These are phyloP conservation scores for Mycena epipterygia DNA, from an alignment of 768 basidiomycete species.

Conservation along the genomic window DNA sequence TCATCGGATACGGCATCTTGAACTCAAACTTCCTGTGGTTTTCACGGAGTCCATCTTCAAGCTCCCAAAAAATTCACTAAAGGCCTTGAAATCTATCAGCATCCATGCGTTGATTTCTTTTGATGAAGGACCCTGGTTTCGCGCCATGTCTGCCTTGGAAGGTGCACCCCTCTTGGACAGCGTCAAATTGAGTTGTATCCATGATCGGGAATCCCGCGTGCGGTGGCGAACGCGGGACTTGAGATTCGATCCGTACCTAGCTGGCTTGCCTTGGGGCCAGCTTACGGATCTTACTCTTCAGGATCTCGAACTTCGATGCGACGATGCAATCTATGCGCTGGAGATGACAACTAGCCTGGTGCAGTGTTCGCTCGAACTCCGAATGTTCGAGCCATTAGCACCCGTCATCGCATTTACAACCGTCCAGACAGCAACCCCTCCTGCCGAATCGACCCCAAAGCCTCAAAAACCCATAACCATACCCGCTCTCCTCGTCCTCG, in stretches of 20 bases:
- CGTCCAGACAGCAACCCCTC: background rate
- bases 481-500: constrained; percentile 16
- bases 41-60: constrained; percentile 34
- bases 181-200: constrained; percentile 19
- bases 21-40: constrained; percentile 11
- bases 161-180: constrained; percentile 24
- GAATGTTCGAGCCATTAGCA: background rate
- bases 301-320: constrained; percentile 8
- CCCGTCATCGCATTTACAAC: constrained; percentile 2
- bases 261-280: constrained; percentile 25
- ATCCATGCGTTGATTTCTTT: background rate
- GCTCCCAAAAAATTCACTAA: constrained; percentile 26
- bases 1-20: constrained; percentile 32
- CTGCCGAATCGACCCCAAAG: background rate
- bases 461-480: constrained; percentile 6
- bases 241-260: constrained; percentile 16
- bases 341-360: constrained; percentile 5
- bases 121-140: constrained; percentile 20
- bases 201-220: background rate
- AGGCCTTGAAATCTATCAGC: constrained; percentile 16
- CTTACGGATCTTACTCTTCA: constrained; percentile 17
- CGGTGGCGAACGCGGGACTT: background rate
- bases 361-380: constrained; percentile 14
- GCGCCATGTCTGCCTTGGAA: constrained; percentile 30
- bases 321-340: constrained; percentile 26